Conservation (phyloP, 2,329 filamentous ascomycete genomes). For the Dactylonectria estremocensis region DNA sequence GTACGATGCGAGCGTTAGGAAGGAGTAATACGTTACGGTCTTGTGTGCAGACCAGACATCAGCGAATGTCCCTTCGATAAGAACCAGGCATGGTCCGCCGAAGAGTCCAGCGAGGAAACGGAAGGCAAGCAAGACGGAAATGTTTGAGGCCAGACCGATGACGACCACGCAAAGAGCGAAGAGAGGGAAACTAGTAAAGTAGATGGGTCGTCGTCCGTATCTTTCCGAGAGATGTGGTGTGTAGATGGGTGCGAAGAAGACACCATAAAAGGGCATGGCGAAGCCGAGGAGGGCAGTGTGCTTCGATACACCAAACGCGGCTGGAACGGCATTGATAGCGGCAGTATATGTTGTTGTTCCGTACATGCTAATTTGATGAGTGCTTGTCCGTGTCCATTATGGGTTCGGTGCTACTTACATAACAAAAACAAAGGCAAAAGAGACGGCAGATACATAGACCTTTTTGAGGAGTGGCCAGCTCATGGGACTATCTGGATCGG, state of each 20-base stretch:
- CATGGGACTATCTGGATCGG: too few species aligned
- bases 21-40: slow-evolving; percentile 28
- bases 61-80: slow-evolving; percentile 27
- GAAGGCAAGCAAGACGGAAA: slow-evolving; percentile 25
- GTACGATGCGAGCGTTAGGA: slow-evolving; percentile 23
- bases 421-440: too few species aligned
- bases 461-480: too few species aligned
- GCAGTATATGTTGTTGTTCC: slow-evolving; percentile 26
- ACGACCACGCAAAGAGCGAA: slow-evolving; percentile 27
- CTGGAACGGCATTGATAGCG: slow-evolving; percentile 18
- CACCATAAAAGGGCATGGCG: slow-evolving; percentile 24
- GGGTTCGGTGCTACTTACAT: too few species aligned
- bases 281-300: slow-evolving; percentile 25
- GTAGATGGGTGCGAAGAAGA: slow-evolving; percentile 22
- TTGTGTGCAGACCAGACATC: slow-evolving; percentile 25
- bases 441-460: too few species aligned
- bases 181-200: slow-evolving; percentile 21
- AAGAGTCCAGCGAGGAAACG: slow-evolving; percentile 25
- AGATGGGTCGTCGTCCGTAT: slow-evolving; percentile 25
- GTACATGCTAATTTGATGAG: slow-evolving; percentile 27
- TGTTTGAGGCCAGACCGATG: slow-evolving; percentile 23
- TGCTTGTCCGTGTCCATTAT: too few species aligned
- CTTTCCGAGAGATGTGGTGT: slow-evolving; percentile 25
- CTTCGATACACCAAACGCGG: slow-evolving; percentile 17
- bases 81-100: slow-evolving; percentile 19